Base-by-base conservation (phyloP, 139 green algal genomes). In the Zygnema circumcarinatum region DNA sequence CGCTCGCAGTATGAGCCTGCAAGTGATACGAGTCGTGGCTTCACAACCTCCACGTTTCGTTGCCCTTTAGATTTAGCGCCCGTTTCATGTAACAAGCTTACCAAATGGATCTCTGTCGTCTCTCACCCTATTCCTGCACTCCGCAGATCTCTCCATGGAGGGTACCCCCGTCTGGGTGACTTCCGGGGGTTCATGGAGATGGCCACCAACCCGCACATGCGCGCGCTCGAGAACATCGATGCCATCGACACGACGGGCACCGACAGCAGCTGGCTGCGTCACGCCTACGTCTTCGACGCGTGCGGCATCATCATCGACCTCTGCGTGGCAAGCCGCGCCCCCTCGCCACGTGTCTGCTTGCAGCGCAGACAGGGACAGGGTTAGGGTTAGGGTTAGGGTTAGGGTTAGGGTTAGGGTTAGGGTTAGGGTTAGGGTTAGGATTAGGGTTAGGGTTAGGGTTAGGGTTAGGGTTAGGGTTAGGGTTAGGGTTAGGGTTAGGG, bases 201-300 rank as follows among this genome's bases (percentile, higher is more conserved):
- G 32, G 33, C n/a, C 2, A 79, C 25, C 20, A 20, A 78, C 11
- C 40, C 69, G 52, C 11, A 2, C 39, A 36, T 53, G 29, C 31
- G 33, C 2, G 32, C 25, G 33, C 21, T 47, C 2, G 31, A 83
- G 32, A 47, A 78, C 22, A 2, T 85, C 25, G 79, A 85, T 21
- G 41, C 79, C 2, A 85, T 85, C 79, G 79, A 85, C 41, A 79
- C 79, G 2, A 85, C 39, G 39, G 79, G 79, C 7, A 78, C 41
- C 52, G 79, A 85, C 11, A 78, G 11, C 38, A 79, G 40, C 2
- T 79, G 3, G 39, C 11, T 85, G 2, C 79, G 79, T 7, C 79
- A 85, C 79, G 79, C 39, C 2, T 85, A 85, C 79, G 36, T 85
- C 2, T 85, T 85, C 79, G 39, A 62, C 11, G 2, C 38, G 52